phyloP scores from a whole-genome alignment of 2,329 filamentous ascomycete genomes.

The Teratosphaeriaceae sp. region DNA sequence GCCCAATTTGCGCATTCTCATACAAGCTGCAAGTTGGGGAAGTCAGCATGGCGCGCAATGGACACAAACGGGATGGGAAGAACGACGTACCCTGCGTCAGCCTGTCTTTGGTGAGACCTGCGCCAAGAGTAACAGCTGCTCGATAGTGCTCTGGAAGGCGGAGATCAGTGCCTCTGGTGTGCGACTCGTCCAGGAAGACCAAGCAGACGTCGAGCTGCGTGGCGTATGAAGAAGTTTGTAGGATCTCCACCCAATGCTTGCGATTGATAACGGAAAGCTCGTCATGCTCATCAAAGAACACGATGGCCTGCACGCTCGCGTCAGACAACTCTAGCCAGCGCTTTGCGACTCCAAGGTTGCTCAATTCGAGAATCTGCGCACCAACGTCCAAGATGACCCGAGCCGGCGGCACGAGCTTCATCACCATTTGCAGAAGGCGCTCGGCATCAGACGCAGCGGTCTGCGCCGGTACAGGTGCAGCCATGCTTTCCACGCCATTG shows the following conservation, averaged over 20 bases:
- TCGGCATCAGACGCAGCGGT: conserved; percentile 12
- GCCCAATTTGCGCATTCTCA: conserved; percentile 65
- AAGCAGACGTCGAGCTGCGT: conserved; percentile 53
- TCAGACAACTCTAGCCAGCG: conserved; percentile 43
- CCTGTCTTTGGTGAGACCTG: conserved; percentile 59
- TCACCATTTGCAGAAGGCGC: conserved; percentile 41
- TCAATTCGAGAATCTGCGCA: conserved; percentile 60
- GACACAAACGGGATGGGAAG: too few relatives aligned
- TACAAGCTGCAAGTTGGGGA: conserved; percentile 49
- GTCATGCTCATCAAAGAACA: conserved; percentile 55
- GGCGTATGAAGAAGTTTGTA: conserved; percentile 54
- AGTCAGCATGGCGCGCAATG: too few relatives aligned
- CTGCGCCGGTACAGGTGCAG: not conserved
- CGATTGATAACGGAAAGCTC: conserved; percentile 50
- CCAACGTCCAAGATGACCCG: conserved; percentile 65
- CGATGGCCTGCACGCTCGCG: conserved; percentile 35
- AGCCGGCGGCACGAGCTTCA: conserved; percentile 32
- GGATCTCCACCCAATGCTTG: conserved; percentile 37
- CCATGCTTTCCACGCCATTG: conserved; percentile 33
- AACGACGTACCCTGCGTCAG: conserved; percentile 54
- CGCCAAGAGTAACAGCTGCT: conserved; percentile 62
- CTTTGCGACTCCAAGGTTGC: conserved; percentile 49
- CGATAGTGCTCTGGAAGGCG: conserved; percentile 52
- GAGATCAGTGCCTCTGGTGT: conserved; percentile 65
- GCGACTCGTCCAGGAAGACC: conserved; percentile 63